Evolutionary conservation across 371 early-diverging fungal genomes (phyloP).

Genomic region (Mortierella sp.): DNA sequence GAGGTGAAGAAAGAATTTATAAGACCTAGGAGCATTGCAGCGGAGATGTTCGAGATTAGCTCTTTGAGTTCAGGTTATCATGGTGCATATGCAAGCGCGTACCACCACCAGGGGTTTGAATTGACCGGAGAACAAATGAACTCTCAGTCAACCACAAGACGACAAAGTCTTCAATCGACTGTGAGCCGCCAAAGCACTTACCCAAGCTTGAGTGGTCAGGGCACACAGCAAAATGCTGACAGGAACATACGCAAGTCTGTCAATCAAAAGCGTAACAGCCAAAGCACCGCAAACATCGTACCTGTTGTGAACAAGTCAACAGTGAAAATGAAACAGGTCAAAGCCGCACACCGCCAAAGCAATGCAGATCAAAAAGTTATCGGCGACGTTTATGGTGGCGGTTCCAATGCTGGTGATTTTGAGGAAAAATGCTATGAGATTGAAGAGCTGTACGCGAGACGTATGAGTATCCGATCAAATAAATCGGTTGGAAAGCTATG

Average conservation of each 20-base stretch:
- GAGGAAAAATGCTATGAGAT: background rate
- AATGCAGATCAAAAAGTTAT: background rate
- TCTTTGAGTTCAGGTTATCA: background rate
- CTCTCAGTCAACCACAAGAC: too few relatives aligned
- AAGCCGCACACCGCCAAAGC: background rate
- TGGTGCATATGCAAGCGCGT: background rate
- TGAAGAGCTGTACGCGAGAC: background rate
- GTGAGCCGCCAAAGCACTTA: too few relatives aligned
- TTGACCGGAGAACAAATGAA: too few relatives aligned
- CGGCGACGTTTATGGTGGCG: background rate
- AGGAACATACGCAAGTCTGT: too few relatives aligned
- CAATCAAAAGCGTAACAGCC: too few relatives aligned
- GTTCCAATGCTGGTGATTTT: background rate
- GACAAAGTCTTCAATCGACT: too few relatives aligned
- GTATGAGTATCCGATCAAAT: slow-evolving; percentile 1
- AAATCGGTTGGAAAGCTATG: background rate
- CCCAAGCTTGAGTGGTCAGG: too few relatives aligned
- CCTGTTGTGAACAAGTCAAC: background rate
- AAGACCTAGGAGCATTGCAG: background rate
- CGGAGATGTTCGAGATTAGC: background rate
- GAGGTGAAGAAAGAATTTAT: background rate
- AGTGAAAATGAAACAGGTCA: slow-evolving; percentile 3
- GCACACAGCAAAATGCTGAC: too few relatives aligned
- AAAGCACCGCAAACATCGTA: too few relatives aligned
- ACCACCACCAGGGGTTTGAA: too few relatives aligned